These are phyloP conservation scores for Fusarium decemcellulare DNA, from an alignment of 2,329 filamentous ascomycete species.

Conservation along the genomic window DNA sequence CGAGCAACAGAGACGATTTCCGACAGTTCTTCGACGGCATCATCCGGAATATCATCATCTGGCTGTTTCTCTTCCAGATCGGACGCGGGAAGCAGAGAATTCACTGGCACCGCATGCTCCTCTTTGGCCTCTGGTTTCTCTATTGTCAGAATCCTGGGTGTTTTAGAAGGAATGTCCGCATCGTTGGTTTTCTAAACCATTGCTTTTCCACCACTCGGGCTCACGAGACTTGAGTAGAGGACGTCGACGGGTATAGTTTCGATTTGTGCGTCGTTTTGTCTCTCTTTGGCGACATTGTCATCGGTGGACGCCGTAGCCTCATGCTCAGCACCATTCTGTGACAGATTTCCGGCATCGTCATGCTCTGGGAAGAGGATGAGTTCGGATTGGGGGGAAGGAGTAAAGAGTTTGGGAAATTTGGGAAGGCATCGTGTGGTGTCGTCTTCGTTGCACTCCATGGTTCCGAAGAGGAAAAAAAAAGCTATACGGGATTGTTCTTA, in stretches of 20 bases:
- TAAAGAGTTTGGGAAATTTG: conserved; percentile 35
- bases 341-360: not conserved
- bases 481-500: conserved; percentile 1
- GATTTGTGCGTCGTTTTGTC: not conserved
- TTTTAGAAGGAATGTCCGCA: conserved; percentile 6
- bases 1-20: not conserved
- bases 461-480: not conserved
- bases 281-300: not conserved
- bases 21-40: conserved; percentile 4
- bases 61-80: not conserved
- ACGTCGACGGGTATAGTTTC: not conserved
- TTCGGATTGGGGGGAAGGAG: conserved; percentile 19
- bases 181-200: conserved; percentile 34
- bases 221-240: conserved; percentile 27
- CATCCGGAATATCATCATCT: not conserved
- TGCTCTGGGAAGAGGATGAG: conserved; percentile 26
- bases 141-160: conserved; percentile 7
- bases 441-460: conserved; percentile 38
- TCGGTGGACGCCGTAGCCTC: not conserved
- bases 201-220: conserved; percentile 14
- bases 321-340: not conserved
- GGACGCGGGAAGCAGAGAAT: not conserved
- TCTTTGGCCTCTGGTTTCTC: not conserved
- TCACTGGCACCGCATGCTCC: not conserved
- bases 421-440: conserved; percentile 34